A percentile compares a stretch with the other conserved stretches of the same genome.
Conservation (phyloP, 345 rosid genomes). For the Populus alba region DNA sequence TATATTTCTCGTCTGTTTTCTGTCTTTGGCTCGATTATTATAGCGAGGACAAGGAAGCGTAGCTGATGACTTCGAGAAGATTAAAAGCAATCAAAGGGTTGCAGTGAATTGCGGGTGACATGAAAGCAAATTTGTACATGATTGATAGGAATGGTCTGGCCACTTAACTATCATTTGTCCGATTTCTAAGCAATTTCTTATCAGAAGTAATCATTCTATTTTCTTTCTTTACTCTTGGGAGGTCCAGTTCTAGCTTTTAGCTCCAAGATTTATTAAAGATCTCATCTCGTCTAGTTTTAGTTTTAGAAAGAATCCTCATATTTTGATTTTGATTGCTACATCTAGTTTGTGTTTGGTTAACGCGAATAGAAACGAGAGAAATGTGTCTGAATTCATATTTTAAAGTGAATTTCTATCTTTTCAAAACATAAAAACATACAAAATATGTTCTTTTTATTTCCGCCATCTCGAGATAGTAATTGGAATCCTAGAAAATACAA, state of each 20-base stretch:
- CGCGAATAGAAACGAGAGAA: too few relatives aligned
- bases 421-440: too few relatives aligned
- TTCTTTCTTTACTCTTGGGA: neutral
- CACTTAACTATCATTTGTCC: constrained; percentile 27
- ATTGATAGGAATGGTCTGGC: constrained; percentile 15
- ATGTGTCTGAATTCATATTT: too few relatives aligned
- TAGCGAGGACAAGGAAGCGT: neutral
- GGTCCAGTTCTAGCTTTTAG: neutral
- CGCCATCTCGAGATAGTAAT: too few relatives aligned
- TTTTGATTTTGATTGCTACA: too few relatives aligned
- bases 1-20: neutral
- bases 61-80: neutral
- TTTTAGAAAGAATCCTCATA: too few relatives aligned
- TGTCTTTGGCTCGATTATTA: neutral
- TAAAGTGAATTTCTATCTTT: too few relatives aligned
- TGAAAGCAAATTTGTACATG: constrained; percentile 18
- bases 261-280: neutral
- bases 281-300: too few relatives aligned
- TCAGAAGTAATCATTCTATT: neutral
- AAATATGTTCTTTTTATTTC: too few relatives aligned
- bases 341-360: too few relatives aligned
- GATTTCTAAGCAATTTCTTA: constrained; percentile 30
- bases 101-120: constrained; percentile 31
- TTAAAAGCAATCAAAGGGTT: neutral
- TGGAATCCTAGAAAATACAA: too few relatives aligned